phyloP scores from a whole-genome alignment of 108 stramenopile species.

The Nitzschia palea region DNA sequence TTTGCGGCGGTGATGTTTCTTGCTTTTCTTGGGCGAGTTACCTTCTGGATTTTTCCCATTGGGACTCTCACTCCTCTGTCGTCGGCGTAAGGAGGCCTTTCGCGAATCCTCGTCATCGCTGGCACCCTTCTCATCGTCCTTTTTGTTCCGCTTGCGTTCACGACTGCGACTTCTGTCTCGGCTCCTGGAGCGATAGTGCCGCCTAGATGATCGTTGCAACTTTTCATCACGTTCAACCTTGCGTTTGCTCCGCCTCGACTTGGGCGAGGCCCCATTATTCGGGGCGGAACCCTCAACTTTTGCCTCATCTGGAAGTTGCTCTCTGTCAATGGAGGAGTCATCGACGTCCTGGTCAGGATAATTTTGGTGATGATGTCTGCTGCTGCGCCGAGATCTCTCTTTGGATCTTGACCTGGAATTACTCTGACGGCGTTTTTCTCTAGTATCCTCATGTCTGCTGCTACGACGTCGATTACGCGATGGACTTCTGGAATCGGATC shows the following conservation, averaged over 20 bases:
- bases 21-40: conserved; percentile 9
- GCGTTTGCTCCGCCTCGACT: conserved; percentile 16
- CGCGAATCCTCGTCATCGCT: conserved; percentile 2
- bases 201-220: not conserved
- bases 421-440: conserved; percentile 13
- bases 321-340: not conserved
- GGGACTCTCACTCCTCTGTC: conserved; percentile 1
- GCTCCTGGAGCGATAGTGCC: conserved; percentile 20
- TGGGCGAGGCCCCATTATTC: not conserved
- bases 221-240: conserved; percentile 16
- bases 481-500: conserved; percentile 9
- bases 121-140: conserved; percentile 13
- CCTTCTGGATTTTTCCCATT: not conserved
- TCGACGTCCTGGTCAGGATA: conserved; percentile 5
- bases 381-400: conserved; percentile 16
- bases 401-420: conserved; percentile 23
- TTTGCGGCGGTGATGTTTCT: conserved; percentile 12
- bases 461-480: conserved; percentile 11
- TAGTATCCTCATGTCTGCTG: conserved; percentile 1
- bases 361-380: conserved; percentile 10
- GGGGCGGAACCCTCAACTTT: not conserved
- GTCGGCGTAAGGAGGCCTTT: not conserved
- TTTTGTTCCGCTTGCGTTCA: conserved; percentile 6
- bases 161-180: conserved; percentile 21
- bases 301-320: not conserved